phyloP scores from a whole-genome alignment of 1,139 yeast species.

The Kodamaea plutei region DNA sequence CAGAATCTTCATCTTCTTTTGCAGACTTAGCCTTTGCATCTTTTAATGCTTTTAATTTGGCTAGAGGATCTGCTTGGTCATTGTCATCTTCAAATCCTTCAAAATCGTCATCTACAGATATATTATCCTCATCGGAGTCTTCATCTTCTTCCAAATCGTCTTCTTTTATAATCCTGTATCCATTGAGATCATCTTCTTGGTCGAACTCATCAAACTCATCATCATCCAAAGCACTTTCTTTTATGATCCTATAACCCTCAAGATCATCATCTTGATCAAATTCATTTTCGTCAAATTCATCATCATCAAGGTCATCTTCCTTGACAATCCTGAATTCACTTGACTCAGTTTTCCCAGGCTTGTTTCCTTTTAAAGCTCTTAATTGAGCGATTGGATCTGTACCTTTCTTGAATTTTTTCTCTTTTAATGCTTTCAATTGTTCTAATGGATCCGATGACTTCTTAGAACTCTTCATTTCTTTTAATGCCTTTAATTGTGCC shows the following conservation, averaged over 20 bases:
- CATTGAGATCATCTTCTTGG: conserved; percentile 11
- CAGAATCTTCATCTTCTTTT: conserved; percentile 19
- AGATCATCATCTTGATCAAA: conserved; percentile 12
- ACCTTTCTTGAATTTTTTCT: background rate
- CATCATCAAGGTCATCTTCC: conserved; percentile 14
- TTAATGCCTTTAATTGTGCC: conserved; percentile 17
- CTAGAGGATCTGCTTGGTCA: conserved; percentile 15
- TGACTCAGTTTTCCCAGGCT: conserved; percentile 19
- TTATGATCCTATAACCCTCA: conserved; percentile 22
- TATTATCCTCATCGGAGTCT: too few species aligned
- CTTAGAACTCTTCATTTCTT: conserved; percentile 17
- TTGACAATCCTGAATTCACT: conserved; percentile 19
- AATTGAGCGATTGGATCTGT: conserved; percentile 19
- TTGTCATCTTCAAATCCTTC: conserved; percentile 11
- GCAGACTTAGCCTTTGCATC: conserved; percentile 14
- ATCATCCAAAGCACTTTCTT: conserved; percentile 14
- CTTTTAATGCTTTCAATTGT: conserved; percentile 26
- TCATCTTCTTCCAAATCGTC: conserved; percentile 12
- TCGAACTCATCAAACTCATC: conserved; percentile 10
- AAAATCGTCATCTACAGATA: too few species aligned
- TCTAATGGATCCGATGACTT: conserved; percentile 8
- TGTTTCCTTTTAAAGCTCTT: conserved; percentile 18
- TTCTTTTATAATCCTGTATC: conserved; percentile 24
- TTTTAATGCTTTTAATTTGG: conserved; percentile 15
- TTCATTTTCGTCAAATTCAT: conserved; percentile 8